Conservation (phyloP, 1,284 basidiomycete genomes). For the Leccinum variabile region DNA sequence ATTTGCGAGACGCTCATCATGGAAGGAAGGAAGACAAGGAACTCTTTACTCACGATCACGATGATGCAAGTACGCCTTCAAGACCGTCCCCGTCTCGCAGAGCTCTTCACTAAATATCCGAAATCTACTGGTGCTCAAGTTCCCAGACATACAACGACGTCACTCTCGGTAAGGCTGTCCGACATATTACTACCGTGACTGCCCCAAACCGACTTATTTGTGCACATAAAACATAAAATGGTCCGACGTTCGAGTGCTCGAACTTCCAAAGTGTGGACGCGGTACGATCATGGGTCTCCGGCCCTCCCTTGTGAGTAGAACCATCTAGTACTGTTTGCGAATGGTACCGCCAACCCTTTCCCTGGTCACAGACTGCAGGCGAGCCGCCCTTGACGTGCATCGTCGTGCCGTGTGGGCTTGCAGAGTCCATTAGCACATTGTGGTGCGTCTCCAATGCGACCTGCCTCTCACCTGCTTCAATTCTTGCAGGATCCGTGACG, state of each 20-base stretch:
- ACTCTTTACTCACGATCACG: background rate
- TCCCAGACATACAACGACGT: slow-evolving; percentile 67
- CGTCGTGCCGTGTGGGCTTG: slow-evolving; percentile 67
- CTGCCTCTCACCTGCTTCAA: slow-evolving; percentile 24
- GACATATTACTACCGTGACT: background rate
- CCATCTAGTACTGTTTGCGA: background rate
- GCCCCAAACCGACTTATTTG: background rate
- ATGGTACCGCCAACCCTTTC: background rate
- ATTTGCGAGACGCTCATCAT: slow-evolving; percentile 16
- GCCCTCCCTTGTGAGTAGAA: slow-evolving; percentile 49
- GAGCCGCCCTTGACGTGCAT: slow-evolving; percentile 36
- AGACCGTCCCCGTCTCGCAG: slow-evolving; percentile 19
- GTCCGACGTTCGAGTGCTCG: slow-evolving; percentile 60
- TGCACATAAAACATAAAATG: slow-evolving; percentile 51
- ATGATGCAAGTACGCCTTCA: slow-evolving; percentile 23
- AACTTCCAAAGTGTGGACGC: slow-evolving; percentile 54
- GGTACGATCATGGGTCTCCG: slow-evolving; percentile 61
- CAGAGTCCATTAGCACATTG: slow-evolving; percentile 60
- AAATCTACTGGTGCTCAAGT: slow-evolving; percentile 45
- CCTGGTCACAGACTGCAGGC: slow-evolving; percentile 19
- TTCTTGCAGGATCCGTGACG: slow-evolving; percentile 50
- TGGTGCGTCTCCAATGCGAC: slow-evolving; percentile 40
- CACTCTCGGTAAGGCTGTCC: slow-evolving; percentile 41
- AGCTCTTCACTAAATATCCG: slow-evolving; percentile 53
- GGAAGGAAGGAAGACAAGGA: slow-evolving; percentile 9